Conservation (phyloP, 176 grass and related monocot genomes). For the Oryza longistaminata region DNA sequence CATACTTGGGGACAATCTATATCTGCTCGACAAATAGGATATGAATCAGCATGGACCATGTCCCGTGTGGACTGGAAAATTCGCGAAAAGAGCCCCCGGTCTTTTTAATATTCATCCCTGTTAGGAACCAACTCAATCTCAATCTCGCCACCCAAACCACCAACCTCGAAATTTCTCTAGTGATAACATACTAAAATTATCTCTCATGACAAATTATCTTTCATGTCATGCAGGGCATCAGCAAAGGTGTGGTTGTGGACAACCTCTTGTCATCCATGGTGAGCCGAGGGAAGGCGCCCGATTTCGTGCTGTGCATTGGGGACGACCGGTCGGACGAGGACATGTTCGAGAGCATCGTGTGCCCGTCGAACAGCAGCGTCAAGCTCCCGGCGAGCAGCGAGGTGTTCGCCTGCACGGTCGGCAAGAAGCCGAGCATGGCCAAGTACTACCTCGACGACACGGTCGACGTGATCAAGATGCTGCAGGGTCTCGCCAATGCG, state of each 20-base stretch:
- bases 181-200: slow-evolving; percentile 7
- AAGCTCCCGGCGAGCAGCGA: slow-evolving; percentile 58
- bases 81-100: background rate
- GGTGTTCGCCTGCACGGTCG: slow-evolving; percentile 95
- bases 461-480: slow-evolving; percentile 89
- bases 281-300: slow-evolving; percentile 46
- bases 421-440: slow-evolving; percentile 96
- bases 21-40: slow-evolving; percentile 38
- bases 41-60: slow-evolving; percentile 50
- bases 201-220: background rate
- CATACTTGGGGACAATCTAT: slow-evolving; percentile 26
- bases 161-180: background rate
- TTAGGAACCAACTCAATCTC: slow-evolving; percentile 1
- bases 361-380: slow-evolving; percentile 46
- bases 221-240: slow-evolving; percentile 72
- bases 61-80: slow-evolving; percentile 33
- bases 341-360: slow-evolving; percentile 97
- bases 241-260: slow-evolving; percentile 83
- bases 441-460: slow-evolving; percentile 97
- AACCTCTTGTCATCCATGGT: slow-evolving; percentile 63
- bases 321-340: slow-evolving; percentile 96
- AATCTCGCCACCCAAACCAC: slow-evolving; percentile 3
- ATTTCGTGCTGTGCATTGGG: slow-evolving; percentile 89
- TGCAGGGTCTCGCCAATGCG: slow-evolving; percentile 64
- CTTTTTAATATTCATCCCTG: background rate